Conservation (phyloP, 257 asterid species). For the Solanum sparsipilum region DNA sequence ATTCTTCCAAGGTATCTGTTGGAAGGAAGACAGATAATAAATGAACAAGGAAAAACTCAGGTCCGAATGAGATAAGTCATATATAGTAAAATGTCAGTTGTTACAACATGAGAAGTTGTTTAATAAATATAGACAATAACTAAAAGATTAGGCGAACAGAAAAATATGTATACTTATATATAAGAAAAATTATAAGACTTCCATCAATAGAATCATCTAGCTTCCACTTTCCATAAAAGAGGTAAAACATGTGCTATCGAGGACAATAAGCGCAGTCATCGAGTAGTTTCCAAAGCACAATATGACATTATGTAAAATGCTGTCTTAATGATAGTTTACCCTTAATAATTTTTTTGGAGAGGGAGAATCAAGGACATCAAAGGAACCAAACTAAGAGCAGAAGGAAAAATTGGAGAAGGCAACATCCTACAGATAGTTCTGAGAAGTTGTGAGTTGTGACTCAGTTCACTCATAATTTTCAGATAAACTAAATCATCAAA, state of each 20-base stretch:
- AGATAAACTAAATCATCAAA: background rate
- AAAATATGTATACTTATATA: background rate
- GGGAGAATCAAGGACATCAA: background rate
- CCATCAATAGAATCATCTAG: background rate
- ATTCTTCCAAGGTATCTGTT: conserved; percentile 85
- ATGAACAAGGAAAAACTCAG: background rate
- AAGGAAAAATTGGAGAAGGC: background rate
- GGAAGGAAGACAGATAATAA: background rate
- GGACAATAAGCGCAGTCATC: background rate
- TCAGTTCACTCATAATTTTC: background rate
- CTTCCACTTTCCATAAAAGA: background rate
- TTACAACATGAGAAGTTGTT: background rate
- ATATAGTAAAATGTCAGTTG: background rate
- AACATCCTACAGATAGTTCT: background rate
- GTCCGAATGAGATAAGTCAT: background rate
- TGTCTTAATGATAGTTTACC: background rate
- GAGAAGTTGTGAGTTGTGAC: background rate
- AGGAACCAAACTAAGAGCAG: background rate
- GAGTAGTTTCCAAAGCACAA: background rate
- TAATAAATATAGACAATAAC: background rate
- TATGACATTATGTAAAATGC: background rate
- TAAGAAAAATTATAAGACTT: background rate
- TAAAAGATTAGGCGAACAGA: background rate
- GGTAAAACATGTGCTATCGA: background rate
- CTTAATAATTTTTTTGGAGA: background rate